A percentile compares a stretch with the other conserved stretches of the same genome.
These are phyloP conservation scores for Colletotrichum tropicale DNA, from an alignment of 2,329 filamentous ascomycete genomes.

Conservation along the genomic window DNA sequence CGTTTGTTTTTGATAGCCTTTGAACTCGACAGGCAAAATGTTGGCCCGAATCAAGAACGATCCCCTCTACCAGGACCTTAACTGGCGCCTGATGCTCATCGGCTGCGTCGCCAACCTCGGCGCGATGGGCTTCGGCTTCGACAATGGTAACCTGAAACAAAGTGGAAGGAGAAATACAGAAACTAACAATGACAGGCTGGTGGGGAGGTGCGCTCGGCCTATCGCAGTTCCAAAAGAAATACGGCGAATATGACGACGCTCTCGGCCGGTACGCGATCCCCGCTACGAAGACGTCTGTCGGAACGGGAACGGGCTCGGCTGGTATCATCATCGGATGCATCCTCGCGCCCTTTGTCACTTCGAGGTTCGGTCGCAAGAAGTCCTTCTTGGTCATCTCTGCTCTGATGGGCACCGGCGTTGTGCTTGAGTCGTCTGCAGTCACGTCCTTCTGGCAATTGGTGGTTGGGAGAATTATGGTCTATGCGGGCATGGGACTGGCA, in stretches of 20 bases:
- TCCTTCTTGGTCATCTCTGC: conserved; percentile 1
- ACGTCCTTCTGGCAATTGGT: conserved; percentile 18
- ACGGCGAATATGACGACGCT: background rate
- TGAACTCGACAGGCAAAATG: background rate
- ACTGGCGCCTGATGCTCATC: background rate
- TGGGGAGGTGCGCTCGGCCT: background rate
- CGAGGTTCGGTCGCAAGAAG: conserved; percentile 2
- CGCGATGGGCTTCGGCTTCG: background rate
- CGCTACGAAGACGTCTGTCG: background rate
- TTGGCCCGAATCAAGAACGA: background rate
- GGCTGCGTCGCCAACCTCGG: background rate
- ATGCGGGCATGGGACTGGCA: background rate
- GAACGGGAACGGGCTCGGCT: background rate
- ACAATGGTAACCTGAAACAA: background rate
- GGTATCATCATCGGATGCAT: conserved; percentile 12
- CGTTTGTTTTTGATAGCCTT: background rate
- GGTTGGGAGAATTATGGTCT: conserved; percentile 1
- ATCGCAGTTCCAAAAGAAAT: background rate
- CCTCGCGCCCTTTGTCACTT: conserved; percentile 1
- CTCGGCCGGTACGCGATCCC: background rate
- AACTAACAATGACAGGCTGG: background rate
- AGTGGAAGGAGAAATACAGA: background rate
- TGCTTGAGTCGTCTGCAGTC: background rate
- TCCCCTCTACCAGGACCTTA: background rate
- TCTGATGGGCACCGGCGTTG: background rate